A percentile compares a stretch with the other conserved stretches of the same genome.
phyloP scores from a whole-genome alignment of 805 yeast genomes.

The Metschnikowia kofuensis region DNA sequence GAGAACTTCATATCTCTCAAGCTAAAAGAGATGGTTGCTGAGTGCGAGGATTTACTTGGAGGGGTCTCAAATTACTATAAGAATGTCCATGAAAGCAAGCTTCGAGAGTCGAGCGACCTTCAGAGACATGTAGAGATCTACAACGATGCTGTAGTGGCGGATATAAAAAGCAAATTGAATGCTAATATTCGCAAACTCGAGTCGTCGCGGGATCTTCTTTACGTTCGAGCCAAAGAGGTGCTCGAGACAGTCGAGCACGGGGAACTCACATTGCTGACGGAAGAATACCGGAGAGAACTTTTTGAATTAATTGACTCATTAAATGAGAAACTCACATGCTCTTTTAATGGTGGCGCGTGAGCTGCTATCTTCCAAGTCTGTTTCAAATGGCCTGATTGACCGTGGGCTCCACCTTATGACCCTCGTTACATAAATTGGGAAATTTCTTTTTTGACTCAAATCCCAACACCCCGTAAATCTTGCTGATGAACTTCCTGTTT shows the following conservation, averaged over 20 bases:
- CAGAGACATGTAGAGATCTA: neutral
- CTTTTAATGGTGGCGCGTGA: neutral
- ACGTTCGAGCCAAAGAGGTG: slow-evolving; percentile 1
- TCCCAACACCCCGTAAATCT: slow-evolving; percentile 33
- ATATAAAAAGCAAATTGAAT: slow-evolving; percentile 1
- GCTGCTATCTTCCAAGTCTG: neutral
- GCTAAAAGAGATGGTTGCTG: slow-evolving; percentile 30
- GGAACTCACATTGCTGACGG: neutral
- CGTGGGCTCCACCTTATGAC: neutral
- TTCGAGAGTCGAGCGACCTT: neutral
- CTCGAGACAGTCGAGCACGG: slow-evolving; percentile 1
- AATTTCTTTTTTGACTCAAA: slow-evolving; percentile 7
- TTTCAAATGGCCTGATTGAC: neutral
- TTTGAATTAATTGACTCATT: slow-evolving; percentile 1
- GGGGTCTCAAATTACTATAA: slow-evolving; percentile 31
- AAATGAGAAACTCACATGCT: neutral
- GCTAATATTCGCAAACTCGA: neutral
- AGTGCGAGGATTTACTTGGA: slow-evolving; percentile 32
- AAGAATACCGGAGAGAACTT: slow-evolving; percentile 1
- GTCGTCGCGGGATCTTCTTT: neutral
- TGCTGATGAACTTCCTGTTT: slow-evolving; percentile 33
- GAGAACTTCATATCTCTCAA: slow-evolving; percentile 33
- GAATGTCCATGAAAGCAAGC: slow-evolving; percentile 19
- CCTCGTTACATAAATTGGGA: slow-evolving; percentile 11
- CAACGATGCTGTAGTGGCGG: neutral